phyloP scores from a whole-genome alignment of 768 basidiomycete species.

The Hericium coralloides region DNA sequence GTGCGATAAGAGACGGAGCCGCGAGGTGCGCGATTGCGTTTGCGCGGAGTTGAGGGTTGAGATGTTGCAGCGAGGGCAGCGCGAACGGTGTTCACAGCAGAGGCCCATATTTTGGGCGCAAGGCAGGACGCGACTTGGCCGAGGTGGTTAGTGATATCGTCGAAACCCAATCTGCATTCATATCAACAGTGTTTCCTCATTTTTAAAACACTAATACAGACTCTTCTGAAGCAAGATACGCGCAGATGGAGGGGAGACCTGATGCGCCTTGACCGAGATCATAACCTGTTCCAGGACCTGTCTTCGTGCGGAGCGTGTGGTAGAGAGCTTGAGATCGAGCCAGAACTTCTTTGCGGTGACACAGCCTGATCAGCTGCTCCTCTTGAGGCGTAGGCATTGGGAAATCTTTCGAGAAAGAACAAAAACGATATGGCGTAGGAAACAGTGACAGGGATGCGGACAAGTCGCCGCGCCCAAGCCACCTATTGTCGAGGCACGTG shows the following conservation, averaged over 20 bases:
- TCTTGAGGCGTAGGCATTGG: slow-evolving; percentile 12
- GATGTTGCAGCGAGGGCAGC: background rate
- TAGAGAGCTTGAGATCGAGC: slow-evolving; percentile 25
- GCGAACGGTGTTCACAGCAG: background rate
- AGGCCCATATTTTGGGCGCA: background rate
- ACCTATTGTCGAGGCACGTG: background rate
- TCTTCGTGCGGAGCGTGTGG: slow-evolving; percentile 30
- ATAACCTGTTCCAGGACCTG: slow-evolving; percentile 41
- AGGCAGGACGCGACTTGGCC: background rate
- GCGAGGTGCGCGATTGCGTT: background rate
- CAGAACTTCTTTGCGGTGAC: slow-evolving; percentile 23
- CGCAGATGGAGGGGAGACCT: slow-evolving; percentile 42
- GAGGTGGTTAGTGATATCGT: background rate
- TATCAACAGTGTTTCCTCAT: too few species aligned
- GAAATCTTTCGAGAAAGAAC: background rate
- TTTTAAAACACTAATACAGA: slow-evolving; percentile 14
- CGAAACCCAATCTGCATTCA: background rate
- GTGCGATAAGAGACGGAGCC: background rate
- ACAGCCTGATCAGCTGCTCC: slow-evolving; percentile 7
- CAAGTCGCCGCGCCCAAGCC: background rate
- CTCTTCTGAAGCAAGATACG: slow-evolving; percentile 41
- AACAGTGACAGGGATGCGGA: background rate
- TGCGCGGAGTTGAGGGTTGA: background rate
- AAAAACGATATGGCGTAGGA: background rate
- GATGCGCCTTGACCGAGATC: slow-evolving; percentile 28